Evolutionary conservation across 768 basidiomycete genomes (phyloP), one percentile per base, ranked within the genome.

Genomic region (Tulasnella sp.): DNA sequence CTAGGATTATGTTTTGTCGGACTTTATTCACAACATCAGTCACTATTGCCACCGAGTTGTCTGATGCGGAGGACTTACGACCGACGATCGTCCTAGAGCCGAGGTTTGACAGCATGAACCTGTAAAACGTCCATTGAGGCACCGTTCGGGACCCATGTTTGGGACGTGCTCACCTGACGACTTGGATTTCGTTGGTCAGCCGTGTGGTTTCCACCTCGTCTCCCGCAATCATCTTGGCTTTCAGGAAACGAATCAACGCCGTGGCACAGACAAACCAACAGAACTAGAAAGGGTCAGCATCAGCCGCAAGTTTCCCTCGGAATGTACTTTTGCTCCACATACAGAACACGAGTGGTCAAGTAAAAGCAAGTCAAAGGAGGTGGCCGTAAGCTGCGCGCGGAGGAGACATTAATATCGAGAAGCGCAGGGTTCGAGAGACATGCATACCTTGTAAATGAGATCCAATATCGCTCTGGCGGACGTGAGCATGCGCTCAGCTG

Each of bases 311-410:
- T 54, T 29, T 25, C 40, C 37, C 40, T 25, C 15, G 35, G 25
- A 9, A 43, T 12, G 12, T 15, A 48, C 8, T 31, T 5, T 3
- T 2, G 46, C 34, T 54, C 48, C 8, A 58, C 77, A 65, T 65
- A 84, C 84, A 59, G 81, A 73, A 62, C 79, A 81, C 62, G 84
- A 83, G n/a, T 77, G 72, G 62, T 85, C 84, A 34, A 86, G 65
- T 2, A 84, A 72, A 4, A 82, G 78, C 15, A 85, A 73, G 63
- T 86, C 84, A 63, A 75, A 86, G 59, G 80, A 86, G 0, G 85
- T 86, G 6, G 82, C 80, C 66, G 74, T 77, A 36, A 54, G 37
- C 52, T 54, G 14, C 25, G 12, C 27, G 34, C 29, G 1, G 17
- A 23, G 11, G 17, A 29, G 19, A 40, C 4, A 5, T 48, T 32